Evolutionary conservation across 1,139 yeast genomes (phyloP).

Genomic region (Saccharomycopsis hybrid): DNA sequence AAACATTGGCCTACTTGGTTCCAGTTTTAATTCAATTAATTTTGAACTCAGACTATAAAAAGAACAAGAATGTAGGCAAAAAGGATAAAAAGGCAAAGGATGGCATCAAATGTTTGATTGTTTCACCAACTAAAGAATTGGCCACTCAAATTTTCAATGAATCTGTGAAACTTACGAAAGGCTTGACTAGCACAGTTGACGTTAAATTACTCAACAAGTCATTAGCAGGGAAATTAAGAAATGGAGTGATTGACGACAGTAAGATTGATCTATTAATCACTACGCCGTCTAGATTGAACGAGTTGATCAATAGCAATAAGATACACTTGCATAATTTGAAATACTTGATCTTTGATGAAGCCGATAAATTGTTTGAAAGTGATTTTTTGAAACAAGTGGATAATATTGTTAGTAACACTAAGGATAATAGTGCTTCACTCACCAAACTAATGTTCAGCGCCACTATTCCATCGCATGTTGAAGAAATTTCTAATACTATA

Average conservation of each 20-base stretch:
- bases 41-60: constrained; percentile 13
- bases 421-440: neutral
- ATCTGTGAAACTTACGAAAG: constrained; percentile 48
- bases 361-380: constrained; percentile 86
- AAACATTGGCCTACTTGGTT: constrained; percentile 78
- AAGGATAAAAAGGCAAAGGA: constrained; percentile 25
- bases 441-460: constrained; percentile 79
- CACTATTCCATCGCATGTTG: constrained; percentile 90
- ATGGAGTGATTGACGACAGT: constrained; percentile 43
- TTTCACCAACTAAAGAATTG: constrained; percentile 90
- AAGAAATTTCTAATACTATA: constrained; percentile 76
- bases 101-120: constrained; percentile 68
- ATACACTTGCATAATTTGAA: constrained; percentile 40
- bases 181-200: constrained; percentile 43
- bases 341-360: constrained; percentile 85
- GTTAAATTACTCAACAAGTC: constrained; percentile 71
- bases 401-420: constrained; percentile 53
- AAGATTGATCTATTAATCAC: constrained; percentile 78
- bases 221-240: constrained; percentile 61
- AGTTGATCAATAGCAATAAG: constrained; percentile 50
- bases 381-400: constrained; percentile 93
- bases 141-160: constrained; percentile 81
- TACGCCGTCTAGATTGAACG: constrained; percentile 85
- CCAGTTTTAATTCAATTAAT: constrained; percentile 64
- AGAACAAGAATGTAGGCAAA: constrained; percentile 25